These are phyloP conservation scores for Sordariomycetes sp. DNA, from an alignment of 2,329 filamentous ascomycete genomes.

Conservation along the genomic window DNA sequence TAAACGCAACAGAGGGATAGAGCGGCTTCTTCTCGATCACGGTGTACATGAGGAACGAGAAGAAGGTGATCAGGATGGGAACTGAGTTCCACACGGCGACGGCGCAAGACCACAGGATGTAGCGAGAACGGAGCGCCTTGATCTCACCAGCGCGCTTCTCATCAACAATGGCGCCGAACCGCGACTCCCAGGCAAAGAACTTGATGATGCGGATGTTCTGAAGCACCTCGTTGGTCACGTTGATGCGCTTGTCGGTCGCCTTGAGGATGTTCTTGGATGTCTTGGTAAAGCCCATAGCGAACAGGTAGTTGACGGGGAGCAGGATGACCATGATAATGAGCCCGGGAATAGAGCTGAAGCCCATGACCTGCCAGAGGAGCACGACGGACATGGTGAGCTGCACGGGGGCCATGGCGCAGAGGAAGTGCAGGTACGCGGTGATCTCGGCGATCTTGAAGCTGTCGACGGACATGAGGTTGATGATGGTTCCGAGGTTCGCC, in stretches of 20 bases:
- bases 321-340: conserved; percentile 84
- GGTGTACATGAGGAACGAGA: conserved; percentile 91
- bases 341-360: conserved; percentile 85
- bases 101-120: conserved; percentile 83
- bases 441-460: conserved; percentile 97
- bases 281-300: conserved; percentile 74
- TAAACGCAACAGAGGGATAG: conserved; percentile 89
- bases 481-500: conserved; percentile 93
- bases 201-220: conserved; percentile 99
- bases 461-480: conserved; percentile 98
- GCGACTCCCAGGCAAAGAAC: conserved; percentile 96
- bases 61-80: conserved; percentile 88
- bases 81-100: conserved; percentile 96
- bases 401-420: conserved; percentile 85
- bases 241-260: conserved; percentile 90
- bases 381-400: conserved; percentile 74
- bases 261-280: conserved; percentile 87
- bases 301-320: conserved; percentile 79
- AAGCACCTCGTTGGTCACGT: conserved; percentile 91
- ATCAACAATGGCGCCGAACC: conserved; percentile 76
- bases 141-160: conserved; percentile 79
- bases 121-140: conserved; percentile 66
- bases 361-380: conserved; percentile 82
- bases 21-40: conserved; percentile 80
- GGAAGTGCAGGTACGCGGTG: conserved; percentile 87